These are phyloP conservation scores for Symbiotaphrina buchneri DNA, from an alignment of 495 filamentous ascomycete species.

Conservation along the genomic window DNA sequence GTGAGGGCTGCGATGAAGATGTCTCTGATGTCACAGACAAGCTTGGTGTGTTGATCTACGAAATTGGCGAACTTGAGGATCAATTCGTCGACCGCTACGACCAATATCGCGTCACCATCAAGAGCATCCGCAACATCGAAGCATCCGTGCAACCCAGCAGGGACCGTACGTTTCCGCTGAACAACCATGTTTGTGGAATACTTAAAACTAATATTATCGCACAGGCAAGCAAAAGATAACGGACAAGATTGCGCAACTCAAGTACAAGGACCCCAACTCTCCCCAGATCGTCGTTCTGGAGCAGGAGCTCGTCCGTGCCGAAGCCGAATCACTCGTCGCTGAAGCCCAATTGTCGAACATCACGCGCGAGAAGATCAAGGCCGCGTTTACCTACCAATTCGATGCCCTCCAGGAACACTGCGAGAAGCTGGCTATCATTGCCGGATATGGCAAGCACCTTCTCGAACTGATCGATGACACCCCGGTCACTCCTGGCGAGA, in stretches of 20 bases:
- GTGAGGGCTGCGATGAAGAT: slow-evolving; percentile 88
- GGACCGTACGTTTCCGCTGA: slow-evolving; percentile 51
- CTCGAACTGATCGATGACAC: slow-evolving; percentile 90
- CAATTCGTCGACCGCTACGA: slow-evolving; percentile 97
- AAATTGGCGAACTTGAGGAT: slow-evolving; percentile 95
- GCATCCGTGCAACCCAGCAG: slow-evolving; percentile 93
- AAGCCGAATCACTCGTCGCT: slow-evolving; percentile 92
- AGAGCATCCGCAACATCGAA: slow-evolving; percentile 97
- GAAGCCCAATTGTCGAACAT: slow-evolving; percentile 98
- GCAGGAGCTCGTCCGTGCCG: slow-evolving; percentile 93
- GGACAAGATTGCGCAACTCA: slow-evolving; percentile 94
- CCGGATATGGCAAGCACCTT: slow-evolving; percentile 91
- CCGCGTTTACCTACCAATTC: slow-evolving; percentile 95
- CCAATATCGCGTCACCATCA: slow-evolving; percentile 96
- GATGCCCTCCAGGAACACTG: slow-evolving; percentile 94
- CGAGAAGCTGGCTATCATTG: slow-evolving; percentile 96
- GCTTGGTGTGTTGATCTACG: slow-evolving; percentile 90
- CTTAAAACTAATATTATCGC: slow-evolving; percentile 3
- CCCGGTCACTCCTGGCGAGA: slow-evolving; percentile 92
- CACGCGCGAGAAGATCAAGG: slow-evolving; percentile 96
- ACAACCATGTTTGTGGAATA: too few relatives aligned
- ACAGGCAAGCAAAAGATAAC: slow-evolving; percentile 96
- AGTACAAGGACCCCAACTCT: slow-evolving; percentile 98
- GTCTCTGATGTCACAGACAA: slow-evolving; percentile 98
- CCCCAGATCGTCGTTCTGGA: slow-evolving; percentile 94